Base-by-base conservation (phyloP, 306 rosid genomes). In the Leucaena leucocephala region DNA sequence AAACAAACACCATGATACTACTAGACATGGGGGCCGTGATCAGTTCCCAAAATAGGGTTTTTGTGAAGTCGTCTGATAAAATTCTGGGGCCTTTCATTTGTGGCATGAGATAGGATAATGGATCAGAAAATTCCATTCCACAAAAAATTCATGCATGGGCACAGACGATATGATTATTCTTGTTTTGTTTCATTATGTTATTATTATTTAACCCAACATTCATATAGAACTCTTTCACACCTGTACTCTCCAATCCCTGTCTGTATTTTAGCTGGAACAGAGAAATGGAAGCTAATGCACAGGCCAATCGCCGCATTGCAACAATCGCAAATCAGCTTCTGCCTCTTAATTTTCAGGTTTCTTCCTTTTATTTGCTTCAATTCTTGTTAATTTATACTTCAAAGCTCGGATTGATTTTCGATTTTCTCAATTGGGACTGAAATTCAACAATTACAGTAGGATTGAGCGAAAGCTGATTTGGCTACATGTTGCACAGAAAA, bases 311-410 rank as follows among this genome's bases (percentile, higher is more conserved):
- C 52, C 91, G 95, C 54, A 89, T 92, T 82, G 92, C 91, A 68
- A 85, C 82, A 82, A 82, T 92, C 82, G 71, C 91, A 11, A 87
- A 91, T 83, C 97, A 92, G 85, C 91, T 90, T 19, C 84, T 43
- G 16, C 94, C 97, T 79, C 22, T 90, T 71, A 92, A 84, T 84
- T 78, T 79, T 45, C 90, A 88, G 94, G 94, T 89, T 82, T 52
- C 68, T 35, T 14, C 40, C 74, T 74, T 63, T 49, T 12, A 2
- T 74, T 84, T 43, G 34, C 57, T 66, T 59, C 43, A 4, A 1
- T 80, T 13, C 8, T 61, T 33, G 67, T 22, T 62, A 75, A 16
- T 75, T 71, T 16, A 63, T 22, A 17, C 62, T 34, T 70, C 15
- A 71, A 35, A 62, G 39, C 45, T 63, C 35, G 35, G 1, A 3